Evolutionary conservation across 1,139 yeast genomes (phyloP).

Genomic region (Yamadazyma blattariae): DNA sequence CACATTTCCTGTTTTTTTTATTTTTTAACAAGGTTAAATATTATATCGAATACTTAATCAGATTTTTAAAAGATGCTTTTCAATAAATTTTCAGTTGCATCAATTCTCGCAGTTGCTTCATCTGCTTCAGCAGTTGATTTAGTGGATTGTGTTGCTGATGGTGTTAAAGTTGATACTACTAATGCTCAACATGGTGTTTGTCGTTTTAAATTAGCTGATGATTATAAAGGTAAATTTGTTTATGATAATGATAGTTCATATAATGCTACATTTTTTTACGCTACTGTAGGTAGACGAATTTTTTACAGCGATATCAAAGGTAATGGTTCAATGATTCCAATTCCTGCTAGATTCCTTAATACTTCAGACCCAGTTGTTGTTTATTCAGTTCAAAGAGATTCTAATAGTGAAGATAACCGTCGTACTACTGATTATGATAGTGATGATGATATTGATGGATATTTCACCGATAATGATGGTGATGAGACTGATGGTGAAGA

Average conservation of each 20-base stretch:
- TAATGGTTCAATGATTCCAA: conserved; percentile 7
- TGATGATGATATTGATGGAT: conserved; percentile 6
- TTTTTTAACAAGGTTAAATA: not conserved
- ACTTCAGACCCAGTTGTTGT: conserved; percentile 6
- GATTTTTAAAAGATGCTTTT: not conserved
- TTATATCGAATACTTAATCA: no score
- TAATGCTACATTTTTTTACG: conserved; percentile 8
- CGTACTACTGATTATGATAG: conserved; percentile 5
- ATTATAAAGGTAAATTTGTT: conserved; percentile 3
- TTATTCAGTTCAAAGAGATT: conserved; percentile 9
- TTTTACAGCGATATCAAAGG: conserved; percentile 7
- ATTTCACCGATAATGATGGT: conserved; percentile 7
- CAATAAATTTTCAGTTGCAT: conserved; percentile 4
- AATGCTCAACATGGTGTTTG: conserved; percentile 7
- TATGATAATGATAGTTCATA: conserved; percentile 3
- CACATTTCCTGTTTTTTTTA: not conserved
- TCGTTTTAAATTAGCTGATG: conserved; percentile 8
- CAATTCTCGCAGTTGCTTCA: conserved; percentile 6
- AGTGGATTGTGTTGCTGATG: conserved; percentile 9
- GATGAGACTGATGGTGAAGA: conserved; percentile 4
- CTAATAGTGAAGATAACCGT: conserved; percentile 3
- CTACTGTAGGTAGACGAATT: conserved; percentile 6
- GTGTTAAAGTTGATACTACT: conserved; percentile 5
- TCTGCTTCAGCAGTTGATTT: conserved; percentile 1
- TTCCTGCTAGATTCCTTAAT: conserved; percentile 8